Evolutionary conservation across 2,329 filamentous ascomycete species (phyloP).

Genomic region (Macrophomina tecta): DNA sequence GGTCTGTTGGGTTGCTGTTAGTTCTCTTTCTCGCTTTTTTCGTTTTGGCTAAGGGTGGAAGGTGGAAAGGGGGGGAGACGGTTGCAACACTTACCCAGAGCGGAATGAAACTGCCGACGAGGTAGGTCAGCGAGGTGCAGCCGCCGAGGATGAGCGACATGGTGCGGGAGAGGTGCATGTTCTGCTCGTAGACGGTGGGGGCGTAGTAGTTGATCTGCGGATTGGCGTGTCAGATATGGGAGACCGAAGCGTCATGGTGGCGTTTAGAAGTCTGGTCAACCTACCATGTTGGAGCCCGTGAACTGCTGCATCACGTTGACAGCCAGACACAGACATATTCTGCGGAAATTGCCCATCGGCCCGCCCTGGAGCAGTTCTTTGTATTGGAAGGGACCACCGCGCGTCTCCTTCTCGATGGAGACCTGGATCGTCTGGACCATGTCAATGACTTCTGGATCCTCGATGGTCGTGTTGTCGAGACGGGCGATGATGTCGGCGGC

Average conservation of each 20-base stretch:
- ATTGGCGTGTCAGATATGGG: too few species aligned
- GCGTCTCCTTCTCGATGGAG: slow-evolving; percentile 38
- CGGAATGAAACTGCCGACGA: slow-evolving; percentile 50
- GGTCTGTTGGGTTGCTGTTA: slow-evolving; percentile 31
- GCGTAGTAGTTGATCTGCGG: slow-evolving; percentile 49
- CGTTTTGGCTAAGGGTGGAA: too few species aligned
- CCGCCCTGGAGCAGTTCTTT: slow-evolving; percentile 45
- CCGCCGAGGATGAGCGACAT: slow-evolving; percentile 61
- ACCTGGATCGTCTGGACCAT: slow-evolving; percentile 48
- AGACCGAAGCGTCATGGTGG: too few species aligned
- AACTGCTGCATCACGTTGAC: slow-evolving; percentile 47
- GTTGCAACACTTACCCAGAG: slow-evolving; percentile 32
- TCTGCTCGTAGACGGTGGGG: slow-evolving; percentile 47
- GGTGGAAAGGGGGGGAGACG: not conserved
- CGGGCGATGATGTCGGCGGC: slow-evolving; percentile 29
- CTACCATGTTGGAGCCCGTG: slow-evolving; percentile 46
- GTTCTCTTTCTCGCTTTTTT: not conserved
- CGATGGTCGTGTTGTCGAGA: not conserved
- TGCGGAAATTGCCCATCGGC: slow-evolving; percentile 39
- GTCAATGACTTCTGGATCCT: slow-evolving; percentile 35
- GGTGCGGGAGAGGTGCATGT: slow-evolving; percentile 51
- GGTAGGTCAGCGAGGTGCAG: slow-evolving; percentile 47
- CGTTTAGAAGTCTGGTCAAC: too few species aligned
- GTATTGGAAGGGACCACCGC: slow-evolving; percentile 43
- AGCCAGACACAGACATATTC: slow-evolving; percentile 42